A percentile compares a stretch with the other conserved stretches of the same genome.
phyloP scores from a whole-genome alignment of 2,329 filamentous ascomycete genomes.

The Stenocarpella maydis region DNA sequence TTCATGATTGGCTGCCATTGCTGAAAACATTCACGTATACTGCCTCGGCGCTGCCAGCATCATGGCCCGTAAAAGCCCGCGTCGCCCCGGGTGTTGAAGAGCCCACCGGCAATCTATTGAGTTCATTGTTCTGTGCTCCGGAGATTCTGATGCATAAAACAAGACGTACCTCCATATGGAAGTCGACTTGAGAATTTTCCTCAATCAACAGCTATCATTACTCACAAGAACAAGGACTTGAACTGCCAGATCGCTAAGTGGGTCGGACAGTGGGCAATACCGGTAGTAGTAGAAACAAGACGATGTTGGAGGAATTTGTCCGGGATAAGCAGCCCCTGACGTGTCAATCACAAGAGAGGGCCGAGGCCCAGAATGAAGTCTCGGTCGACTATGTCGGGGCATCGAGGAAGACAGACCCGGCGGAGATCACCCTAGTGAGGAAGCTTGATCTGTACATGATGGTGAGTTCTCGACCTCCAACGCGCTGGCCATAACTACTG shows the following conservation, averaged over 20 bases:
- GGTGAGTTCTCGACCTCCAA: neutral
- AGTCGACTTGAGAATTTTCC: fast-evolving
- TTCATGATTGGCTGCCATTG: neutral
- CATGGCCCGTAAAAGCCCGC: neutral
- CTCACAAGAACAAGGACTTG: neutral
- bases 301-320: neutral
- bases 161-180: neutral
- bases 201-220: too few species aligned
- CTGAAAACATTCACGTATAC: neutral
- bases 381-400: slow-evolving; percentile 24
- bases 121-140: neutral
- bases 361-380: neutral
- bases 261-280: neutral
- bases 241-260: neutral
- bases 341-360: neutral
- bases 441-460: slow-evolving; percentile 22
- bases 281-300: neutral
- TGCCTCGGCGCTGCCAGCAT: neutral
- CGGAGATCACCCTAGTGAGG: slow-evolving; percentile 23
- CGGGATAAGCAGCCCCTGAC: neutral
- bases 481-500: neutral
- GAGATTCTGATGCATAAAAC: neutral
- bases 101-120: neutral
- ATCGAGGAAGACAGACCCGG: slow-evolving; percentile 23
- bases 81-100: neutral